Evolutionary conservation across 129 eudicot species (phyloP).

Genomic region (Helichrysum umbraculigerum): DNA sequence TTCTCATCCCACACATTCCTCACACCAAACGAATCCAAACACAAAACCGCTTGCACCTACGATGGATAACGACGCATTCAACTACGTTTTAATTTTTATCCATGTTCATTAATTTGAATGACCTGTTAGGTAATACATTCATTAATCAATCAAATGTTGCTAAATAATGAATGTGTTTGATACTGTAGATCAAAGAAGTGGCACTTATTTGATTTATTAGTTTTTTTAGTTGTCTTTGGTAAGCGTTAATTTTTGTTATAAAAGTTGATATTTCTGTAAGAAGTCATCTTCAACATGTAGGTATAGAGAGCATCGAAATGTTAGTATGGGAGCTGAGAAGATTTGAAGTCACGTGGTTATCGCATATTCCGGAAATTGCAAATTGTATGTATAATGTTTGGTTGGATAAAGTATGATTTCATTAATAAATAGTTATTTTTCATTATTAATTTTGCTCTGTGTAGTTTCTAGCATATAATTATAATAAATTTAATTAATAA

Average conservation of each 20-base stretch:
- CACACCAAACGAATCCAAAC: no score
- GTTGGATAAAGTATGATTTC: no score
- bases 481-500: no score
- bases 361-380: no score
- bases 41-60: no score
- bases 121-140: neutral
- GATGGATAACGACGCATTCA: no score
- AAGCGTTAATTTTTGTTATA: neutral
- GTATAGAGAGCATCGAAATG: conserved; percentile 86
- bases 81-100: conserved; percentile 27
- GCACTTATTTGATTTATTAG: neutral
- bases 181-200: no score
- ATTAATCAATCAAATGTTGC: neutral
- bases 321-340: conserved; percentile 97
- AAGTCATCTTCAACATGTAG: conserved; percentile 33
- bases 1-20: no score
- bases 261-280: neutral
- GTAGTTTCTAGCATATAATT: no score
- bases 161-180: neutral
- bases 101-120: neutral
- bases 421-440: no score
- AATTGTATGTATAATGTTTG: no score
- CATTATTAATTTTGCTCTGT: no score
- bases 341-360: conserved; percentile 84
- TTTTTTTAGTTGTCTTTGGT: neutral